Percentiles rank a stretch among this genome's conserved stretches.
Evolutionary conservation across 2,329 filamentous ascomycete species (phyloP).

Genomic region (Elsinoe necatrix): DNA sequence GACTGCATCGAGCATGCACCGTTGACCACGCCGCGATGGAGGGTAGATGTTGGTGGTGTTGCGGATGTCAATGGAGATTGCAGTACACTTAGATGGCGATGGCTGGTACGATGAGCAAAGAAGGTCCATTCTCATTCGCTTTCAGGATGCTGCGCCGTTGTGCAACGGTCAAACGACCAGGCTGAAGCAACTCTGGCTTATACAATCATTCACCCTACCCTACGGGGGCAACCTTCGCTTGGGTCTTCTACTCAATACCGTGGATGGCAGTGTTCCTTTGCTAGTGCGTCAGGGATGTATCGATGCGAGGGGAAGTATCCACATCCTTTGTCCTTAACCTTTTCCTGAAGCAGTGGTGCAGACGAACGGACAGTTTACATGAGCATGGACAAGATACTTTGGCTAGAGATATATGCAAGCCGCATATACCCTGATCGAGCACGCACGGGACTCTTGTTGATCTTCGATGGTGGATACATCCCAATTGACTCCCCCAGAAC

Average conservation of each 20-base stretch:
- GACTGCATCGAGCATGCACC: slow-evolving; percentile 4
- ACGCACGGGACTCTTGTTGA: not conserved
- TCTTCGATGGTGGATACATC: not conserved
- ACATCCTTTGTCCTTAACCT: not conserved
- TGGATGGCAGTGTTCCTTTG: not conserved
- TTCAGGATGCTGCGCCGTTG: not conserved
- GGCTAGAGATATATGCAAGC: not conserved
- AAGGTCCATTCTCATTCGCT: not conserved
- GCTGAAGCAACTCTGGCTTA: slow-evolving; percentile 1
- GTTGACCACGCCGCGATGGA: not conserved
- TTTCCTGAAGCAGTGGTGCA: not conserved
- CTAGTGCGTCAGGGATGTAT: too few species aligned
- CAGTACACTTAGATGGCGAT: not conserved
- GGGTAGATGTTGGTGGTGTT: not conserved
- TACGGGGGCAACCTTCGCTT: not conserved
- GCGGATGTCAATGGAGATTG: not conserved
- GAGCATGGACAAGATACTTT: not conserved
- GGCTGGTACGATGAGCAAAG: slow-evolving; percentile 7
- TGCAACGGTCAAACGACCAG: not conserved
- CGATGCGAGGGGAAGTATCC: too few species aligned
- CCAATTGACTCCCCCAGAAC: not conserved
- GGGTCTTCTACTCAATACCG: not conserved
- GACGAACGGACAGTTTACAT: not conserved
- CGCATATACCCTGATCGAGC: not conserved
- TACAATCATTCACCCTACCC: not conserved